Conservation (phyloP, 805 yeast genomes). For the Wickerhamiella sergipiensis region DNA sequence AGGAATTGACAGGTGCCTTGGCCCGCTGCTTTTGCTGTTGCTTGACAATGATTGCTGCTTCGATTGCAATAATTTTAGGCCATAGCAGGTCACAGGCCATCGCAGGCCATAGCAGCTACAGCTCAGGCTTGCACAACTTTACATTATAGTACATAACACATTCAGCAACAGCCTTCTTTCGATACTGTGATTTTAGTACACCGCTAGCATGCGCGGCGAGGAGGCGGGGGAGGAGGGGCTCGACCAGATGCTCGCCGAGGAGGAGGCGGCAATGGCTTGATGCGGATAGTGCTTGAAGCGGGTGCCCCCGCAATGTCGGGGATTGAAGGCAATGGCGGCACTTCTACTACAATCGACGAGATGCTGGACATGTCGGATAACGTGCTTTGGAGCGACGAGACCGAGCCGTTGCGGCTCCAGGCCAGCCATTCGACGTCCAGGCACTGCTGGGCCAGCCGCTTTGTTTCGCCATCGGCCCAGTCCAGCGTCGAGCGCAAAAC, state of each 20-base stretch:
- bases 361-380: not conserved
- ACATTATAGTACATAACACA: too few relatives aligned
- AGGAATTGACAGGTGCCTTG: too few relatives aligned
- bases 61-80: too few relatives aligned
- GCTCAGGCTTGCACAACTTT: too few relatives aligned
- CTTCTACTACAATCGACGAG: not conserved
- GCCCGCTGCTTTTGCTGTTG: too few relatives aligned
- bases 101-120: too few relatives aligned
- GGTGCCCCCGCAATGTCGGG: not conserved
- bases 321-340: not conserved
- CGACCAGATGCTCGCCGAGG: not conserved
- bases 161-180: too few relatives aligned
- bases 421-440: conserved; percentile 12
- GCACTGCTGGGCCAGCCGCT: conserved; percentile 13
- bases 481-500: conserved; percentile 26
- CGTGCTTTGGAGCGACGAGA: not conserved
- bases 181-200: too few relatives aligned
- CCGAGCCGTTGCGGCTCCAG: conserved; percentile 2
- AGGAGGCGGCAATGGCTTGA: not conserved
- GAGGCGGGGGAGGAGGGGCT: not conserved
- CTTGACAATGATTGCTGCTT: too few relatives aligned
- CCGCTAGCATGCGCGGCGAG: not conserved
- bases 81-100: too few relatives aligned
- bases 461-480: conserved; percentile 5
- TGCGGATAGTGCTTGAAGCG: not conserved